Base-by-base conservation (phyloP, 2,329 filamentous ascomycete species). In the Botrytis fragariae region DNA sequence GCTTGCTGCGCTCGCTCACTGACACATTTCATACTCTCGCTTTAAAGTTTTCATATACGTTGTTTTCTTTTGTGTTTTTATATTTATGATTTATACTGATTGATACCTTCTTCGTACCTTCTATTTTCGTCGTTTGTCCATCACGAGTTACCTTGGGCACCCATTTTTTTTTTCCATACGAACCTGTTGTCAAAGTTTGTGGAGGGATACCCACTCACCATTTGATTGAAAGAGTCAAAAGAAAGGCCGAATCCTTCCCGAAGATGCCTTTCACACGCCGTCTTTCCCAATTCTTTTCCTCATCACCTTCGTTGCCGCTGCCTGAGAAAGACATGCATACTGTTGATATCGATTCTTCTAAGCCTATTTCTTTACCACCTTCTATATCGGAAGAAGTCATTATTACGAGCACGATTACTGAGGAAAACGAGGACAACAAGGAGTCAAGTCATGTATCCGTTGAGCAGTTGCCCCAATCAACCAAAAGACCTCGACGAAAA, bases 211-310 rank as follows among this genome's bases (percentile, higher is more conserved):
- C 65, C 65, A 69, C 65, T 32, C 65, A 25, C 48, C 48, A 57
- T 32, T 57, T 57, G 54, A 25, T 59, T 42, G 18, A 69, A 68
- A 68, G 65, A 69, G 48, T 69, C 48, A 67, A 64, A 64, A 71
- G 69, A 71, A 45, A 64, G 45, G 25, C 45, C 69, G 60, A 72
- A 64, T 71, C 61, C 60, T 65, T 44, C n/a, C 35, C 45, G 42
- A 72, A 72, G 12, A 72, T 72, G 69, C 61, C 69, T 65, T 62
- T 72, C 29, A 65, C 69, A 72, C 44, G 69, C 44, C 69, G 69
- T 35, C 59, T 72, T 35, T 72, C 69, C 20, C 60, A 54, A 65
- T 67, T 72, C 25, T 72, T 72, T 67, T 72, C 69, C 37, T 67
- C 69, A 4, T 72, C 60, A n/a, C 22, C 37, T 54, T 54, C 61